Conservation (phyloP, 495 filamentous ascomycete genomes). For the Aspergillus conjunctus region DNA sequence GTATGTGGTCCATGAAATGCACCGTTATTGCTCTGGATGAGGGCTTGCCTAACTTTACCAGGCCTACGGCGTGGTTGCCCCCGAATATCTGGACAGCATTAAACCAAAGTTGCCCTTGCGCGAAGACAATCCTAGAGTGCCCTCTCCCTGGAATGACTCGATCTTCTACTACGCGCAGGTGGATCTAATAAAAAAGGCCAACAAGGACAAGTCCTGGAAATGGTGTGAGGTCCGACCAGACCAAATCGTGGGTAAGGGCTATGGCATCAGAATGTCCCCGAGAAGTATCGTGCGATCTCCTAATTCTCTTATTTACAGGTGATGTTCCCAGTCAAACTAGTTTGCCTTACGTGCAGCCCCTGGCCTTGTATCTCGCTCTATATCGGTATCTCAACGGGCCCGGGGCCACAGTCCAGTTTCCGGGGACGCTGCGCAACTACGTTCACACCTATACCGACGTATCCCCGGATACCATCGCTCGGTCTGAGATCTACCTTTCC, state of each 20-base stretch:
- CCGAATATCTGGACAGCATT: slow-evolving; percentile 38
- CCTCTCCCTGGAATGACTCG: slow-evolving; percentile 36
- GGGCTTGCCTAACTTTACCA: slow-evolving; percentile 25
- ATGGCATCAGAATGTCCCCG: too few relatives aligned
- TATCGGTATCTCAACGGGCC: background rate
- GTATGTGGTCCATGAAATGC: too few relatives aligned
- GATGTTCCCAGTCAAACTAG: too few relatives aligned
- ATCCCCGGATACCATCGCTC: slow-evolving; percentile 39
- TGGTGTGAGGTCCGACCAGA: slow-evolving; percentile 47
- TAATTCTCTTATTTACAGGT: too few relatives aligned
- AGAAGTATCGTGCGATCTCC: too few relatives aligned
- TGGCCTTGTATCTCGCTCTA: slow-evolving; percentile 6
- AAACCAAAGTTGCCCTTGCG: slow-evolving; percentile 32
- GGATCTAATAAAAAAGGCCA: slow-evolving; percentile 36
- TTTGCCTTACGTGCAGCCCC: too few relatives aligned
- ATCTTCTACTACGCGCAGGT: slow-evolving; percentile 50
- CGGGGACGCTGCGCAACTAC: slow-evolving; percentile 28
- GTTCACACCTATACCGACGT: slow-evolving; percentile 32
- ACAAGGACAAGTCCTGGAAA: slow-evolving; percentile 38
- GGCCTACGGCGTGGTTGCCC: slow-evolving; percentile 31
- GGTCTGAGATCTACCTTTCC: slow-evolving; percentile 38
- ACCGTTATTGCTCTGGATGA: too few relatives aligned
- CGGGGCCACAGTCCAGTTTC: slow-evolving; percentile 32
- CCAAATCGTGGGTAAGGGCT: slow-evolving; percentile 41
- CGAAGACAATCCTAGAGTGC: slow-evolving; percentile 43